Percentiles rank a stretch among this genome's conserved stretches.
These are phyloP conservation scores for Aphanomyces stellatus DNA, from an alignment of 352 stramenopile species.

Conservation along the genomic window DNA sequence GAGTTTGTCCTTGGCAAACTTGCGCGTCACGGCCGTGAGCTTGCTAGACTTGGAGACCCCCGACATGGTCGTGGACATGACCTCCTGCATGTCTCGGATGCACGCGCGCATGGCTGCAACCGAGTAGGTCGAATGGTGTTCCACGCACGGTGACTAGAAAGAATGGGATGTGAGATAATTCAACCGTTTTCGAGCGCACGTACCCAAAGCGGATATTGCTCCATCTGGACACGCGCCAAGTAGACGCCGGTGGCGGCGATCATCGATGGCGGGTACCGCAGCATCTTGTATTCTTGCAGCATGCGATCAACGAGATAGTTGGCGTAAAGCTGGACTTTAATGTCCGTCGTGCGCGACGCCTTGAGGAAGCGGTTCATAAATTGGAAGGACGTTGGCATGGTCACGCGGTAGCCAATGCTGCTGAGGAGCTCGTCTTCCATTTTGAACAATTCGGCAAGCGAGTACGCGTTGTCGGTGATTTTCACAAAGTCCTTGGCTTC, in stretches of 20 bases:
- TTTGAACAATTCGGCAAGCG: conserved; percentile 58
- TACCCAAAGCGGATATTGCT: conserved; percentile 66
- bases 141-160: conserved; percentile 49
- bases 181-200: conserved; percentile 23
- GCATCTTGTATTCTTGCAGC: conserved; percentile 97
- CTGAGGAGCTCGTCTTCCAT: conserved; percentile 77
- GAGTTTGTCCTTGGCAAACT: conserved; percentile 81
- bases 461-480: conserved; percentile 96
- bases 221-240: conserved; percentile 86
- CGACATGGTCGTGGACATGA: conserved; percentile 67
- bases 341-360: conserved; percentile 56
- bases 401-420: conserved; percentile 66
- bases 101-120: conserved; percentile 45
- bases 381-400: conserved; percentile 74
- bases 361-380: conserved; percentile 86
- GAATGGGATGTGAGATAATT: background rate
- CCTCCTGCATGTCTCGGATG: conserved; percentile 69
- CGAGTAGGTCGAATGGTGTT: conserved; percentile 74
- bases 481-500: conserved; percentile 93
- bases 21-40: conserved; percentile 68
- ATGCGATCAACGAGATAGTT: conserved; percentile 98
- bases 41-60: conserved; percentile 64
- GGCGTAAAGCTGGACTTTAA: conserved; percentile 83
- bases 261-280: conserved; percentile 96
- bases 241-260: conserved; percentile 96